A percentile compares a stretch with the other conserved stretches of the same genome.
Conservation (phyloP, 371 early-diverging fungal genomes). For the Saksenaea vasiformis region DNA sequence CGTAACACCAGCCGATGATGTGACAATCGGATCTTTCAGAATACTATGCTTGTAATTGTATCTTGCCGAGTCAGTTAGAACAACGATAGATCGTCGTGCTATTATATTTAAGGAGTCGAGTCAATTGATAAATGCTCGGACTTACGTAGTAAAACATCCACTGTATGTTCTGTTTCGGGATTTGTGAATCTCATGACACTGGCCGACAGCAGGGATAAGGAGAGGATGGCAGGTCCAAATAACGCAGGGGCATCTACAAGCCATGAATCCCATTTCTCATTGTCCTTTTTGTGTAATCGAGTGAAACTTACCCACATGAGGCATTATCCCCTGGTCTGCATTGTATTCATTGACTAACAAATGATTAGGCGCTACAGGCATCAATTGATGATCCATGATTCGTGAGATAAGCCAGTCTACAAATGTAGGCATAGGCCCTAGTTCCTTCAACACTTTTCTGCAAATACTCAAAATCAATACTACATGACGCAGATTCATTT, state of each 20-base stretch:
- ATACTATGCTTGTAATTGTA: constrained; percentile 70
- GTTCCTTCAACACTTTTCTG: constrained; percentile 57
- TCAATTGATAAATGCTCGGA: background rate
- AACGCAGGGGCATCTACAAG: constrained; percentile 57
- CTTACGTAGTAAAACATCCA: constrained; percentile 56
- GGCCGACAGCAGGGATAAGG: constrained; percentile 65
- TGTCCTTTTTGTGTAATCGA: background rate
- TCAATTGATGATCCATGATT: constrained; percentile 38
- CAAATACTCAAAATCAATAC: background rate
- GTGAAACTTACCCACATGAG: constrained; percentile 38
- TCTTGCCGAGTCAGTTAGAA: constrained; percentile 66
- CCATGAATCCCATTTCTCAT: constrained; percentile 9
- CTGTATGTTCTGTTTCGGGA: constrained; percentile 22
- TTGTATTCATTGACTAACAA: constrained; percentile 76
- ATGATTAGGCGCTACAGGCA: constrained; percentile 56
- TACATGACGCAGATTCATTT: constrained; percentile 8
- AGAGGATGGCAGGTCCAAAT: constrained; percentile 68
- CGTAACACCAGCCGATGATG: constrained; percentile 16
- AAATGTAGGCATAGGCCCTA: constrained; percentile 59
- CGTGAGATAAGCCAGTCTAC: constrained; percentile 44
- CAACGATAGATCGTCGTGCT: constrained; percentile 63
- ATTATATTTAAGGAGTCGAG: background rate
- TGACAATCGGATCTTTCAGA: constrained; percentile 62
- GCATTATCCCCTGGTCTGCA: constrained; percentile 70
- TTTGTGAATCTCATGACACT: constrained; percentile 71